Percentiles rank a stretch among this genome's conserved stretches.
These are phyloP conservation scores for Aspergillus transmontanensis DNA, from an alignment of 2,329 filamentous ascomycete genomes.

Conservation along the genomic window DNA sequence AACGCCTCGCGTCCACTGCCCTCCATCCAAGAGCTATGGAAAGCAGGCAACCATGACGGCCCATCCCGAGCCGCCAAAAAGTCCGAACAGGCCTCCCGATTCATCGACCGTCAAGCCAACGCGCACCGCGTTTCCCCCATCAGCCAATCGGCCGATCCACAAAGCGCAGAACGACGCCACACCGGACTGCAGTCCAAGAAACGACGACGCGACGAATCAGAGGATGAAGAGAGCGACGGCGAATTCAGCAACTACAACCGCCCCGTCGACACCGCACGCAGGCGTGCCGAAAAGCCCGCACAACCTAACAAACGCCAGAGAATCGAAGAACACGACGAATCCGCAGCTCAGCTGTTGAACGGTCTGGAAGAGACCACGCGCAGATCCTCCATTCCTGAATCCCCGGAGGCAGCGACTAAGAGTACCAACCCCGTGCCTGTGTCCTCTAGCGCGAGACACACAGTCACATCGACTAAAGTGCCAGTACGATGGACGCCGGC, in stretches of 20 bases:
- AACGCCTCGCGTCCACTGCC: neutral
- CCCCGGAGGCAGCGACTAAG: neutral
- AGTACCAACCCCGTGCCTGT: neutral
- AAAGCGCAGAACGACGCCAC: conserved; percentile 20
- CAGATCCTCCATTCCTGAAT: neutral
- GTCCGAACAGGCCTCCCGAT: conserved; percentile 14
- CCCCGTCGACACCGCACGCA: conserved; percentile 31
- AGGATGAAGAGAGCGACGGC: conserved; percentile 42
- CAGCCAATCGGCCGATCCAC: conserved; percentile 28
- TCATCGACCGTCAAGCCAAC: conserved; percentile 40
- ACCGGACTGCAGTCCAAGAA: conserved; percentile 17
- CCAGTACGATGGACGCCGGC: conserved; percentile 37
- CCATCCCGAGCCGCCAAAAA: neutral
- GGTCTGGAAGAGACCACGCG: conserved; percentile 1
- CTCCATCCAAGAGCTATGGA: conserved; percentile 11
- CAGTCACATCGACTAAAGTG: neutral
- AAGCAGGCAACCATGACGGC: conserved; percentile 2
- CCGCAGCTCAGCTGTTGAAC: conserved; percentile 12
- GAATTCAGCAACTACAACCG: conserved; percentile 48
- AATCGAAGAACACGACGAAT: conserved; percentile 4
- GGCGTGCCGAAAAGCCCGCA: conserved; percentile 37
- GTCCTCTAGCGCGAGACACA: neutral
- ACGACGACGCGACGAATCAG: conserved; percentile 15
- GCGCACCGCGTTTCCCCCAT: conserved; percentile 40
- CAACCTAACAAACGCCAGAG: conserved; percentile 13